phyloP scores from a whole-genome alignment of 176 grass and related monocot species.

The Bonia amplexicaulis region DNA sequence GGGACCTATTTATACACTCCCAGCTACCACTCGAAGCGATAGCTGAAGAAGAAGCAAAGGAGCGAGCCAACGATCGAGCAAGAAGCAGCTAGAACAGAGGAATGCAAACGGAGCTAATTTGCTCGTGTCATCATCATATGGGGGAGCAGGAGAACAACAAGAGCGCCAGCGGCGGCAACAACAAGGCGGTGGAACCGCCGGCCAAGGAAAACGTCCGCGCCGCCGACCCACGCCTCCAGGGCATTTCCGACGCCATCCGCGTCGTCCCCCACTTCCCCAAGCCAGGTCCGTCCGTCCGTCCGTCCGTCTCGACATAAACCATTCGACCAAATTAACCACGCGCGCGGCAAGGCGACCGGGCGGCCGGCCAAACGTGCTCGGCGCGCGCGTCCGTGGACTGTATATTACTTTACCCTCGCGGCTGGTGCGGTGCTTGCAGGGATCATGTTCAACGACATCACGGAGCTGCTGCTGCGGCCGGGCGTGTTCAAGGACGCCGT shows the following conservation, averaged over 20 bases:
- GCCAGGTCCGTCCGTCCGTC: constrained; percentile 43
- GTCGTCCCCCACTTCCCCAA: constrained; percentile 97
- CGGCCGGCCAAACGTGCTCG: background rate
- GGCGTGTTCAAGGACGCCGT: constrained; percentile 75
- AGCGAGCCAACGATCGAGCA: background rate
- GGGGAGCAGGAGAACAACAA: constrained; percentile 33
- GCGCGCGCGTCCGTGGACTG: background rate
- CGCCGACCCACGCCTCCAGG: constrained; percentile 69
- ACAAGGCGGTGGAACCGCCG: background rate
- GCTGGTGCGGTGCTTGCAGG: constrained; percentile 30
- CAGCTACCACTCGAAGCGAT: constrained; percentile 26
- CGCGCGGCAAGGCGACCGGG: background rate
- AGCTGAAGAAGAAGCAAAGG: background rate
- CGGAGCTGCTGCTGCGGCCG: constrained; percentile 70
- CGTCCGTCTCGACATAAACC: background rate
- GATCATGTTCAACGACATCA: constrained; percentile 99
- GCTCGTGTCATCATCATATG: constrained; percentile 16
- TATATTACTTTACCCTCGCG: background rate
- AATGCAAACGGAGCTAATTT: background rate
- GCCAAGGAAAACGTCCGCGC: constrained; percentile 20
- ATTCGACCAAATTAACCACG: background rate
- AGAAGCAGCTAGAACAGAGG: background rate
- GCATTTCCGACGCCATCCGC: constrained; percentile 76
- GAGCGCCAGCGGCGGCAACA: background rate
- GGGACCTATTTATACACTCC: constrained; percentile 35